Percentiles rank a stretch among this genome's conserved stretches.
Conservation (phyloP, 768 basidiomycete genomes). For the Tricholoma hemisulphureum region DNA sequence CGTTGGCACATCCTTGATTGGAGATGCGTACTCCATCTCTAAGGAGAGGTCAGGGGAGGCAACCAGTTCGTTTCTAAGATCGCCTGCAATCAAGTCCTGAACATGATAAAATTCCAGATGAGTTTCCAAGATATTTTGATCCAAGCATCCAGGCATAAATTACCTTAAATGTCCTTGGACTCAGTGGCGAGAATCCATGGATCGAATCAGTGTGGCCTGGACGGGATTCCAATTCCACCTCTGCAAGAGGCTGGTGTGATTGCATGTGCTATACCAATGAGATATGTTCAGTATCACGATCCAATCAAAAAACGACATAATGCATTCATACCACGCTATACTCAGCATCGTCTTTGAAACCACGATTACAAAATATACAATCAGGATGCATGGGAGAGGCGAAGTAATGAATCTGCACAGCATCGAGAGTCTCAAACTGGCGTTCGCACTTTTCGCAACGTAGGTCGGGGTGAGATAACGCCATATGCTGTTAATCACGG, state of each 20-base stretch:
- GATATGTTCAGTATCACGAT: not conserved
- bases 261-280: conserved; percentile 6
- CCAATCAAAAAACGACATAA: not conserved
- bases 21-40: conserved; percentile 27
- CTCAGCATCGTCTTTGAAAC: conserved; percentile 38
- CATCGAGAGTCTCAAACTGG: conserved; percentile 37
- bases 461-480: conserved; percentile 10
- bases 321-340: conserved; percentile 34
- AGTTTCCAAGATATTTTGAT: not conserved
- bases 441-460: conserved; percentile 37
- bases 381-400: conserved; percentile 45
- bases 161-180: conserved; percentile 4
- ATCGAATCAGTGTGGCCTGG: not conserved
- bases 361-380: conserved; percentile 40
- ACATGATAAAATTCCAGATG: not conserved
- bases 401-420: conserved; percentile 39
- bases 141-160: not conserved
- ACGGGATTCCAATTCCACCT: not conserved
- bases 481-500: not conserved
- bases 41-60: conserved; percentile 30
- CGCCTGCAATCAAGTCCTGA: conserved; percentile 24
- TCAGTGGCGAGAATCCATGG: not conserved
- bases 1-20: conserved; percentile 32
- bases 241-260: conserved; percentile 1
- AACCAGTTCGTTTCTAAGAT: conserved; percentile 14